Percentiles rank a stretch among this genome's conserved stretches.
These are phyloP conservation scores for Balamuthia mandrillaris DNA, from an alignment of 208 protist genomes.

Conservation along the genomic window DNA sequence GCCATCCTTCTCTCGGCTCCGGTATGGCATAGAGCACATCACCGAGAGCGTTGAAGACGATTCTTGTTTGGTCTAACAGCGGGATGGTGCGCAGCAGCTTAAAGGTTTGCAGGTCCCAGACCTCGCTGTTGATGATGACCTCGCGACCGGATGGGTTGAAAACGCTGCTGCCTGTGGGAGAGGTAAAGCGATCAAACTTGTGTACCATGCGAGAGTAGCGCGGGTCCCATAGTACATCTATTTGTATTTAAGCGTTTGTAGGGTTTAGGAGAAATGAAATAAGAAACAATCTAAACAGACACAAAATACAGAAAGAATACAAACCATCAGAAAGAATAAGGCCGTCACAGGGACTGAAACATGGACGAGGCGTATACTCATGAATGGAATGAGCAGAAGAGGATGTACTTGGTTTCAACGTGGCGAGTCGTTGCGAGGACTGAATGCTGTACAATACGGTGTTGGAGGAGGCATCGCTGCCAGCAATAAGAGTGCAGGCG, in stretches of 20 bases:
- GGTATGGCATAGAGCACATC: conserved; percentile 28
- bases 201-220: conserved; percentile 36
- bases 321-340: conserved; percentile 32
- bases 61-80: conserved; percentile 35
- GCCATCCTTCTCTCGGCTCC: background rate
- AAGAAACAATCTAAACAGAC: no score
- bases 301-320: no score
- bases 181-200: conserved; percentile 42
- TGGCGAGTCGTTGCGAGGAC: background rate
- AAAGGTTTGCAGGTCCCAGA: conserved; percentile 46
- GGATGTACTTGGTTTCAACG: background rate
- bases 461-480: background rate
- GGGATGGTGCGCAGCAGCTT: conserved; percentile 36
- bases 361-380: background rate
- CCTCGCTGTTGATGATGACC: conserved; percentile 48
- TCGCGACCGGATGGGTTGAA: conserved; percentile 44
- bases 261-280: no score
- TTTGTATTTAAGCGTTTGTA: no score
- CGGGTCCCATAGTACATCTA: conserved; percentile 30
- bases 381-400: background rate
- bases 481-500: conserved; percentile 21
- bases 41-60: conserved; percentile 37
- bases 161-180: conserved; percentile 36
- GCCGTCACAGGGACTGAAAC: conserved; percentile 37
- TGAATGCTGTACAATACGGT: conserved; percentile 17